A percentile compares a stretch with the other conserved stretches of the same genome.
phyloP scores from a whole-genome alignment of 164 flowering plant genomes.

The Houttuynia cordata region DNA sequence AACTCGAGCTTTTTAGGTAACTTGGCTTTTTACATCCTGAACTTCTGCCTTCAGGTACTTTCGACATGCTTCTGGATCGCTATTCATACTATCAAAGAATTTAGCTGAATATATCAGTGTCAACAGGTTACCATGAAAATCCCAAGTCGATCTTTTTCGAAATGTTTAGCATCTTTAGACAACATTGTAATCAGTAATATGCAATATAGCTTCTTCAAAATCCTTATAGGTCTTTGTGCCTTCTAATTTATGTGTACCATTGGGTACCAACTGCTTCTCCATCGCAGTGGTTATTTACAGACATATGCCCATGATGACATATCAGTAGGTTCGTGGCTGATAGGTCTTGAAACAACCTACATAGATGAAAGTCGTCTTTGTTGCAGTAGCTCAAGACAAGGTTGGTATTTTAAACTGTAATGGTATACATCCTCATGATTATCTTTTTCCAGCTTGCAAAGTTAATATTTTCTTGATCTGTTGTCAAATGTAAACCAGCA shows the following conservation, averaged over 20 bases:
- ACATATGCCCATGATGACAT: slow-evolving; percentile 82
- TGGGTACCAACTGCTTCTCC: slow-evolving; percentile 3
- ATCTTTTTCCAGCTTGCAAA: not conserved
- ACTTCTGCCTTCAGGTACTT: slow-evolving; percentile 57
- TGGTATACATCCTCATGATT: not conserved
- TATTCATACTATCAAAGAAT: slow-evolving; percentile 69
- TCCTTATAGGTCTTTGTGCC: not conserved
- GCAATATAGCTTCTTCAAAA: not conserved
- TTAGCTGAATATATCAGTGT: slow-evolving; percentile 67
- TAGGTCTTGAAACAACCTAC: slow-evolving; percentile 80
- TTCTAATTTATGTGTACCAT: not conserved
- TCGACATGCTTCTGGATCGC: slow-evolving; percentile 78
- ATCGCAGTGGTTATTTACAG: slow-evolving; percentile 76
- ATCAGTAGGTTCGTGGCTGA: slow-evolving; percentile 97
- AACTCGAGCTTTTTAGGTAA: too few relatives aligned
- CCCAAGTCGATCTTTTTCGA: not conserved
- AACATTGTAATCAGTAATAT: too few relatives aligned
- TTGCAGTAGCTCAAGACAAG: slow-evolving; percentile 67
- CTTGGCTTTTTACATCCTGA: not conserved
- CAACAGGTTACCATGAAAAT: slow-evolving; percentile 59
- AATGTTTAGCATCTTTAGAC: too few relatives aligned
- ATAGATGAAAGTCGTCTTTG: slow-evolving; percentile 82
- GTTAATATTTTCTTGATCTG: too few relatives aligned
- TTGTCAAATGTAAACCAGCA: too few relatives aligned
- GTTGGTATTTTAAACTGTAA: slow-evolving; percentile 17